These are phyloP conservation scores for Lithohypha guttulata DNA, from an alignment of 2,329 filamentous ascomycete species.

Conservation along the genomic window DNA sequence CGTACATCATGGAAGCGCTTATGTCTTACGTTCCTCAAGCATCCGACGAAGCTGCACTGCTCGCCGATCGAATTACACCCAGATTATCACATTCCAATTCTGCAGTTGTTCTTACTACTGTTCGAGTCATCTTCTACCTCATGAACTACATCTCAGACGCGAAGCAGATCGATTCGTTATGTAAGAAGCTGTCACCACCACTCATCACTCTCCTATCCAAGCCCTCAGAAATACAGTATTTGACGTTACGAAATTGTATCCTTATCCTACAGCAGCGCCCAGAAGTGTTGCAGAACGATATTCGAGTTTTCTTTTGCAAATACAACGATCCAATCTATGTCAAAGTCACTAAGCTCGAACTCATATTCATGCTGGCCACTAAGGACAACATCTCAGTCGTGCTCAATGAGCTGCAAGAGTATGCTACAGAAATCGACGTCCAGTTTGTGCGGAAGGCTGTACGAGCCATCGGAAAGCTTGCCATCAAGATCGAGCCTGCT, in stretches of 20 bases:
- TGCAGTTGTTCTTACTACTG: constrained; percentile 88
- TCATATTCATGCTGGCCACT: constrained; percentile 97
- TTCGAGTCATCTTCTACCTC: constrained; percentile 88
- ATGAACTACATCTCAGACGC: constrained; percentile 98
- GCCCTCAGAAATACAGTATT: constrained; percentile 94
- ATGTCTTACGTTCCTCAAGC: constrained; percentile 98
- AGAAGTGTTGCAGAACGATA: constrained; percentile 90
- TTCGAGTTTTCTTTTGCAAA: constrained; percentile 98
- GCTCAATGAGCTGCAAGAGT: constrained; percentile 82
- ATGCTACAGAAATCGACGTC: constrained; percentile 96
- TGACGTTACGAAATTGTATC: constrained; percentile 84
- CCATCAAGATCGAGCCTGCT: constrained; percentile 96
- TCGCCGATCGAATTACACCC: constrained; percentile 91
- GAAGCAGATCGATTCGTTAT: constrained; percentile 75
- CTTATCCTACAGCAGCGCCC: constrained; percentile 86
- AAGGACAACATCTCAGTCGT: constrained; percentile 95
- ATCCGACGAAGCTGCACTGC: constrained; percentile 69
- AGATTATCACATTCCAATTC: constrained; percentile 95
- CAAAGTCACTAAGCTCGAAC: constrained; percentile 95
- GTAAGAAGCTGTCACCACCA: constrained; percentile 86
- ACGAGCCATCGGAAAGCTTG: constrained; percentile 90
- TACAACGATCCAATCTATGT: constrained; percentile 99
- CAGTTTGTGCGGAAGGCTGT: constrained; percentile 98
- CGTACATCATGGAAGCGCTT: constrained; percentile 91
- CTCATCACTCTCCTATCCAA: constrained; percentile 91